Evolutionary conservation across 1,284 basidiomycete species (phyloP).

Genomic region (Cutaneotrichosporon arboriforme): DNA sequence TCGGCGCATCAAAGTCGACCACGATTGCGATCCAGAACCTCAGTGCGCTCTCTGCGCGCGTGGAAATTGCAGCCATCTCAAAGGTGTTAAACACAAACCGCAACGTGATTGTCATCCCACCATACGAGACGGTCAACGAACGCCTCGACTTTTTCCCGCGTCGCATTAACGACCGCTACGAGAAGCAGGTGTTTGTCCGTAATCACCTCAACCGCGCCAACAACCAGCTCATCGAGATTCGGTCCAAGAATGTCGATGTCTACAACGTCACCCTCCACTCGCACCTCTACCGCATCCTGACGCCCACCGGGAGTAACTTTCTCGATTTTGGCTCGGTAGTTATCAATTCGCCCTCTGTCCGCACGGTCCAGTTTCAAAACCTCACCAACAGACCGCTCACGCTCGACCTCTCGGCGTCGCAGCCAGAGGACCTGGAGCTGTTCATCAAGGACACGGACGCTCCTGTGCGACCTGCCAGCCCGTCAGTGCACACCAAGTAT

Average conservation of each 20-base stretch:
- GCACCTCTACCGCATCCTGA: slow-evolving; percentile 53
- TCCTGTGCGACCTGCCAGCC: slow-evolving; percentile 2
- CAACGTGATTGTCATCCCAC: slow-evolving; percentile 51
- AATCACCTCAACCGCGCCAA: slow-evolving; percentile 43
- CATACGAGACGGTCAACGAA: slow-evolving; percentile 50
- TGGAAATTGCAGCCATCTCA: slow-evolving; percentile 52
- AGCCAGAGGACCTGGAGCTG: slow-evolving; percentile 52
- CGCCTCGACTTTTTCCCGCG: slow-evolving; percentile 52
- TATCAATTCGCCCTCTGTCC: slow-evolving; percentile 50
- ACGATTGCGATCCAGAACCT: slow-evolving; percentile 49
- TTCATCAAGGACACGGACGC: slow-evolving; percentile 45
- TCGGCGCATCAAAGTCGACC: slow-evolving; percentile 49
- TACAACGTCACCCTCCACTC: slow-evolving; percentile 53
- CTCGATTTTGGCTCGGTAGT: slow-evolving; percentile 53
- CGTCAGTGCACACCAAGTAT: neutral
- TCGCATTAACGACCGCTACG: slow-evolving; percentile 51
- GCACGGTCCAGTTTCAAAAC: slow-evolving; percentile 51
- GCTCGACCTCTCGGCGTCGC: slow-evolving; percentile 50
- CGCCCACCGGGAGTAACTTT: slow-evolving; percentile 52
- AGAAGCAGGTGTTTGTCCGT: slow-evolving; percentile 52
- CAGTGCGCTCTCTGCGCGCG: slow-evolving; percentile 49
- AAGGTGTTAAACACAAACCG: slow-evolving; percentile 52
- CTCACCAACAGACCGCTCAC: slow-evolving; percentile 40
- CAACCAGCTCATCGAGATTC: slow-evolving; percentile 51
- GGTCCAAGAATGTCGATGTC: slow-evolving; percentile 51